Evolutionary conservation across 345 rosid species (phyloP), one percentile per base, ranked within the genome.

Genomic region (Syzygium aromaticum): DNA sequence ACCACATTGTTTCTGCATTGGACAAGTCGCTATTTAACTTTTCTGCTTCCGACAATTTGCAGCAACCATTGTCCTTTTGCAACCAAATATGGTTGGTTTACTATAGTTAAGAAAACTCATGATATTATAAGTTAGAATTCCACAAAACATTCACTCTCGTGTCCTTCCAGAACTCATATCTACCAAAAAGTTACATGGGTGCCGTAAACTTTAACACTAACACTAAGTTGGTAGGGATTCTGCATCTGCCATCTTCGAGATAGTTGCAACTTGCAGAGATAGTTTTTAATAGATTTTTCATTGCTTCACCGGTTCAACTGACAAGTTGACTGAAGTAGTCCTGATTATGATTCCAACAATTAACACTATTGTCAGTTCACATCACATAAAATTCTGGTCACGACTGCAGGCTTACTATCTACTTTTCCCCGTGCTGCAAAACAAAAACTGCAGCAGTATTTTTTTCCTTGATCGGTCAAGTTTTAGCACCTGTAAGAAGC

Each of bases 401-500:
- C 12, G 6, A 83, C 82, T 19, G 49, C 49, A 38, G 49, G 49
- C 82, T 73, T 73, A 73, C 49, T 73, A 83, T 49, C 85, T 25
- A 73, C 49, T 73, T 73, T 73, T 73, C 82, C 80, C 49, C 10
- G 14, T 10, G 10, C 12, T 51, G 53, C 84, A 64, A 64, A 49
- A 0, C 14, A 73, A 11, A 49, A 73, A 43, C 28, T 86, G 67
- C 84, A 57, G 49, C 27, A 38, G 82, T 9, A 40, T 4, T 5
- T 73, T 52, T 73, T 73, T 17, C 46, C 82, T 73, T 11, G 40
- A 86, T 54, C 43, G 52, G 5, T 64, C n/a, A 22, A 87, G 54
- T 85, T 87, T 85, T 84, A 77, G 89, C 51, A 98, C 99, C 99
- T 96, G 98, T 96, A 96, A 30, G 99, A 96, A 88, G 98, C 99